Conservation (phyloP, 176 grass and related monocot genomes). For the Triticum aestivum region DNA sequence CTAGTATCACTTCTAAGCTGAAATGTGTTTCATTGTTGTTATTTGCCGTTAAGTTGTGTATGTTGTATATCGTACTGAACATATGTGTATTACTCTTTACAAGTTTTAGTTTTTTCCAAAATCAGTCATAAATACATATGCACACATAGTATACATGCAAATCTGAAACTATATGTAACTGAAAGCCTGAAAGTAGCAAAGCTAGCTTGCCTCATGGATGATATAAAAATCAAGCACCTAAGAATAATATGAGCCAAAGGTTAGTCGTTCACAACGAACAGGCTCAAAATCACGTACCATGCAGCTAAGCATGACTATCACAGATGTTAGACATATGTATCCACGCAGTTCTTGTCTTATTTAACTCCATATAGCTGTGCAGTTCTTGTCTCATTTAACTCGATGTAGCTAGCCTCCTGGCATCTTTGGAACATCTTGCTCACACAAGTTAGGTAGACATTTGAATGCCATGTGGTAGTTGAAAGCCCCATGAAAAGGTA, state of each 20-base stretch:
- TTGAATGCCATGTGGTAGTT: constrained; percentile 10
- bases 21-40: background rate
- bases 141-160: background rate
- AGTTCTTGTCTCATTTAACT: constrained; percentile 24
- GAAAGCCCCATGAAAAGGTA: background rate
- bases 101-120: background rate
- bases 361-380: constrained; percentile 18
- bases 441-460: constrained; percentile 16
- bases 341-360: background rate
- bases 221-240: constrained; percentile 1
- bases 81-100: background rate
- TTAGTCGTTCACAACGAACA: constrained; percentile 7
- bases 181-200: background rate
- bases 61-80: background rate
- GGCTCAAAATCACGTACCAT: constrained; percentile 10
- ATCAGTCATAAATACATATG: background rate
- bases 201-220: background rate
- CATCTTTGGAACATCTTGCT: constrained; percentile 28
- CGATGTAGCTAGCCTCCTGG: background rate
- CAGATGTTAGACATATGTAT: background rate
- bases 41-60: background rate
- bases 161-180: background rate
- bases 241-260: constrained; percentile 14
- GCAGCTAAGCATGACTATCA: constrained; percentile 16
- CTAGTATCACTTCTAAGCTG: background rate